Base-by-base conservation (phyloP, 306 rosid species). In the Gillenia trifoliata region DNA sequence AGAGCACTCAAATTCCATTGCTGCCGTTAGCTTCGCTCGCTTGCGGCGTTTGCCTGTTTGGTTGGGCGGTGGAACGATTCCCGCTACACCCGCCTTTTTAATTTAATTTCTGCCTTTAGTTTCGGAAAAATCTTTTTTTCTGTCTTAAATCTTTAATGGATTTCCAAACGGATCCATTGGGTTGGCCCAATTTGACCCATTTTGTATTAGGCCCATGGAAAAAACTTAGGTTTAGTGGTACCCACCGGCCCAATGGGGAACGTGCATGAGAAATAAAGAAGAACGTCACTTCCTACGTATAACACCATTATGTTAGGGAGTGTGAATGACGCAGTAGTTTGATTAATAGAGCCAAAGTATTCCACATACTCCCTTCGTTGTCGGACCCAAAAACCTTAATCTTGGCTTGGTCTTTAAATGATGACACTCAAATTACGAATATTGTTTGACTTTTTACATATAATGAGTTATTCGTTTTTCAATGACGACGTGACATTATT, bases 1-100 rank as follows among this genome's bases (percentile, higher is more conserved):
- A 0, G 77, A 77, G 72, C 92, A 80, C 11, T 49, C 85, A 4
- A 93, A 91, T 65, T 91, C 92, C 92, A 93, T 85, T 19, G 60
- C 73, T 25, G 64, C 38, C 20, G 26, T 11, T 0, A 38, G 52
- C 0, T 45, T 15, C 17, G 7, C 29, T 23, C 6, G 30, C 62
- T 23, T 11, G 2, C 29, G 5, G 55, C 13, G 45, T n/a, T 74
- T 47, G 64, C 64, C n/a, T 26, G 9, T 26, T 59, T 26, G 34
- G 11, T 59, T 28, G 7, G 20, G 34, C 8, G 36, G 36, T 19
- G 64, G n/a, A 22, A 57, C 11, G 43, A 1, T 7, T 71, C 9
- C 66, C 40, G 65, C 25, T 41, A 25, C 45, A 12, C 29, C 56
- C 0, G 22, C 34, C 22, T 26, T 43, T 41, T 59, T 5, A 45